Base-by-base conservation (phyloP, 1,284 basidiomycete species). In the Pholiota adiposa region DNA sequence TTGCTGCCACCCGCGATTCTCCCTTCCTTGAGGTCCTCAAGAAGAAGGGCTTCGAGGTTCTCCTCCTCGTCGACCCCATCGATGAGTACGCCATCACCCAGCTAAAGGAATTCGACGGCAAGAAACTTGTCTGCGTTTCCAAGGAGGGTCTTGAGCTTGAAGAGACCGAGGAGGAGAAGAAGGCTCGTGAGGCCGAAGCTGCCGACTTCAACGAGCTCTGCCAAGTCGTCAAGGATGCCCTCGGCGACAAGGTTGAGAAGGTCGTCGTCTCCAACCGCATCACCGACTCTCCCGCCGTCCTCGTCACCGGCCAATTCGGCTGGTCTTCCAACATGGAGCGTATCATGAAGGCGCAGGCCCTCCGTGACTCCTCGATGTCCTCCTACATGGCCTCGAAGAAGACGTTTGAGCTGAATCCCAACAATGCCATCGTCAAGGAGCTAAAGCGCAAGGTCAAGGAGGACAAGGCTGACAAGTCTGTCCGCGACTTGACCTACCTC, bases 261-360 rank as follows among this genome's bases (percentile, higher is more conserved):
- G 97, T 99, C 38, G 88, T 98, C 66, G 86, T 98, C 70, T 98
- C 97, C 56, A 98, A 97, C 89, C 95, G 97, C 79, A 96, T 98
- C 83, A 85, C 87, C 72, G 94, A 97, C 79, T 97, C 96, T 27
- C 96, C 96, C 59, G 97, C 94, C 73, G 94, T 97, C 43, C 90
- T 97, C 72, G 97, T 98, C 73, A 98, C 97, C 66, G 97, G 96
- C 65, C 96, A 98, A 77, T 99, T 98, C 77, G 96, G 97, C 63
- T 99, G 97, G 97, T 98, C 96, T 50, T 96, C 96, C 66, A 98
- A 98, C 88, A 98, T 98, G 96, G 94, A 98, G 80, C 93, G 97
- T 77, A 98, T 99, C 85, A 99, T 99, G 97, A 98, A 98, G 83
- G 96, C 97, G 16, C 97, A 99, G 81, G 97, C 97, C 50, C 91